Conservation (phyloP, 2,329 filamentous ascomycete species). For the Ceratocystis huliohia region DNA sequence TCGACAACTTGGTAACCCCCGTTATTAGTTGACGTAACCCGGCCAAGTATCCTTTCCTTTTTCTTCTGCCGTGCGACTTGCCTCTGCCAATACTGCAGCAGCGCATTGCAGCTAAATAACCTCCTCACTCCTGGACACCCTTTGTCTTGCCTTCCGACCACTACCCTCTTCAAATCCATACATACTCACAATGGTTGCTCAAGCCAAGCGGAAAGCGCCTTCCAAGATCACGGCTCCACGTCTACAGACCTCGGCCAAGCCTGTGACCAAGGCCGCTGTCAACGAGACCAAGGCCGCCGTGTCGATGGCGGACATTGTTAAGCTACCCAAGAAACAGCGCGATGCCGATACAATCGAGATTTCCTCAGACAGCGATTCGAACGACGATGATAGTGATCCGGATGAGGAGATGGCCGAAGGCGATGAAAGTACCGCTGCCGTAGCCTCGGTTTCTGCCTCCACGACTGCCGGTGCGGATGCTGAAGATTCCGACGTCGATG, state of each 20-base stretch:
- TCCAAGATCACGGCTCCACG: conserved; percentile 44
- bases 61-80: not conserved
- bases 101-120: not conserved
- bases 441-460: conserved; percentile 21
- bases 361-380: conserved; percentile 42
- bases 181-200: conserved; percentile 14
- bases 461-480: conserved; percentile 23
- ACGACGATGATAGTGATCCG: conserved; percentile 35
- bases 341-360: conserved; percentile 41
- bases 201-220: conserved; percentile 47
- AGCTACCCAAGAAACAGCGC: conserved; percentile 26
- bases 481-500: conserved; percentile 33
- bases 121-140: not conserved
- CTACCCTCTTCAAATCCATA: conserved; percentile 1
- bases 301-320: conserved; percentile 31
- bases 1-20: not conserved
- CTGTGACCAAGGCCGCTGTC: conserved; percentile 37
- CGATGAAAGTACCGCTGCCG: conserved; percentile 22
- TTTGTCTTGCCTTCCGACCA: not conserved
- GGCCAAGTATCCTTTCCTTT: not conserved
- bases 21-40: not conserved
- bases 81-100: not conserved
- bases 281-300: conserved; percentile 48
- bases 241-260: conserved; percentile 41
- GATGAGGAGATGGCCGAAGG: conserved; percentile 31